Base-by-base conservation (phyloP, 495 filamentous ascomycete species). In the Penicillium coffeae region DNA sequence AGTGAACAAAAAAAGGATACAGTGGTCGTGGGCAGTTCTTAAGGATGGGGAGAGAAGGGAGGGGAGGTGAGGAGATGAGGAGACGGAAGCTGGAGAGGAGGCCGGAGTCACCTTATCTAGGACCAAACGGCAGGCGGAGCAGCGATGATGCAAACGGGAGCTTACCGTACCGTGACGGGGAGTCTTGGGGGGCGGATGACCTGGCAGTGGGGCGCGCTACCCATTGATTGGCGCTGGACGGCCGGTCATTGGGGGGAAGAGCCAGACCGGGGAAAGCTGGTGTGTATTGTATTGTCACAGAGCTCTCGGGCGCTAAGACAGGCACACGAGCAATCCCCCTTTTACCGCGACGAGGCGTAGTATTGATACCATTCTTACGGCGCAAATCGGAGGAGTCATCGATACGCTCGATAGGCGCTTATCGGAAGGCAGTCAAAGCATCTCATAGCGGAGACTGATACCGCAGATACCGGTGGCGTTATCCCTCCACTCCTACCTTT, bases 131-230 rank as follows among this genome's bases (percentile, higher is more conserved):
- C 54, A 59, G 50, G 62, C 55, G 60, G 60, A 65, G 60, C 20
- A 56, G 37, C 41, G 65, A 71, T 70, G 68, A 71, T 70, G 70
- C 68, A 73, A 71, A 56, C 68, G 55, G 62, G 44, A 32, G 44
- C 48, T 55, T 68, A 69, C 68, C 50, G 55, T 64, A 65, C 56
- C 9, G 20, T 36, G 45, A 59, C 61, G 35, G 45, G 25, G 25
- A 30, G 4, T 10, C 25, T 5, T 30, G 25, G 25, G 25, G 19
- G 33, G 19, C 61, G 35, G 53, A 60, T 62, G 62, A 64, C 58
- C 34, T 45, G 42, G 32, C 20, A 12, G 30, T 30, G 25, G 25
- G 25, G 4, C 25, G 4, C 10, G 5, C 25, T 5, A 10, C 5
- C 25, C 4, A 30, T 30, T 30, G 34, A 34, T 59, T 60, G 56